Conservation (phyloP, 495 filamentous ascomycete species). For the Melanomma pulvis-pyrius region DNA sequence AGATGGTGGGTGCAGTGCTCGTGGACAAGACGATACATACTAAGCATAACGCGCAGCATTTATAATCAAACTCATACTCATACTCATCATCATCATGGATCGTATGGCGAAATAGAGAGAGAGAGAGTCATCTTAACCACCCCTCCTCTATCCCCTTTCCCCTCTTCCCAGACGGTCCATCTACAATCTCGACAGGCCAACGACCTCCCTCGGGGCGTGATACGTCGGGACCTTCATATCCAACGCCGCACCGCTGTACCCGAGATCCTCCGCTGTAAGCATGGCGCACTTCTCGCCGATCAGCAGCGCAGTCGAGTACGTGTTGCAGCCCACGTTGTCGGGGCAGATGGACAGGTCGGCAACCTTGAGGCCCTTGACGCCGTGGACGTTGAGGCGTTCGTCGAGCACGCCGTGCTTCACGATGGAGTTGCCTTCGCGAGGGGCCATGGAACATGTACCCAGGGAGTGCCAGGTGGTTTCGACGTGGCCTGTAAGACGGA, state of each 20-base stretch:
- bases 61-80: too few species aligned
- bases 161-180: background rate
- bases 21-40: too few species aligned
- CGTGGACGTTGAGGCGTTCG: conserved; percentile 78
- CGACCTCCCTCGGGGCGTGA: conserved; percentile 51
- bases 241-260: conserved; percentile 71
- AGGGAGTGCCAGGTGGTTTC: conserved; percentile 78
- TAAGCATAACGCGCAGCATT: too few species aligned
- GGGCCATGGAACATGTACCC: conserved; percentile 80
- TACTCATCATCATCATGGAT: too few species aligned
- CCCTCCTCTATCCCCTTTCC: background rate
- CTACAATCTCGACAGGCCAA: conserved; percentile 49
- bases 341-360: conserved; percentile 80
- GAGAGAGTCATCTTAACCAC: background rate
- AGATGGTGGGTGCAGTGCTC: too few species aligned
- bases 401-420: conserved; percentile 81
- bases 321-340: conserved; percentile 82
- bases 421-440: conserved; percentile 74
- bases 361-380: conserved; percentile 78
- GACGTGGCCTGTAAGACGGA: conserved; percentile 56
- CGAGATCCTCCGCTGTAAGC: conserved; percentile 73
- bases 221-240: conserved; percentile 72
- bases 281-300: conserved; percentile 83
- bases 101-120: background rate
- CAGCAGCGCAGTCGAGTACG: conserved; percentile 72